Evolutionary conservation across 331 rosid genomes (phyloP), one percentile per base, ranked within the genome.

Genomic region (Rosa hybrid): DNA sequence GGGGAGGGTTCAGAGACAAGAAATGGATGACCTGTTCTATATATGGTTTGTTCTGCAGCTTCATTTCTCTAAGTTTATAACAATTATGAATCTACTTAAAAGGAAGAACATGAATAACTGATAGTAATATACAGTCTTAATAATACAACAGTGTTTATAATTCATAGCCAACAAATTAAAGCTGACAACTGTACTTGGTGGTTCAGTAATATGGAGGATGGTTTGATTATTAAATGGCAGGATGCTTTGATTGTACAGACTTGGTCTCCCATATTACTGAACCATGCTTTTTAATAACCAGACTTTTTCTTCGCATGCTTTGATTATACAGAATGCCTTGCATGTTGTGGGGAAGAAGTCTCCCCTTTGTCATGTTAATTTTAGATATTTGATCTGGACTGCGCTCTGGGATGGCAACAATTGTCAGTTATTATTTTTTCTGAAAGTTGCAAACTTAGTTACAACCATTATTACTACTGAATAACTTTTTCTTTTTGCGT

Each of bases 1-100:
- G 81, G 99, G 92, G 76, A 92, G 99, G 82, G 91, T 89, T 23
- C 99, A 95, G 89, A 91, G 81, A 83, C 97, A 93, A 88, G 98
- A 91, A 87, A 83, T 83, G 81, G 98, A 95, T 86, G 87, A 85
- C 83, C 85, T 92, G 77, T 83, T 86, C 83, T 95, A 95, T 86
- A 89, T 95, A 78, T 95, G 98, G 98, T 95, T 48, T 3, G 92
- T 86, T 82, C 79, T 60, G 13, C 77, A 25, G 38, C 12, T 76
- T 54, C 53, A 39, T 77, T 76, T 72, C 54, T 77, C 50, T 53
- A 34, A n/a, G 41, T 14, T 5, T 21, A 8, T 4, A 56, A 75
- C 41, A 4, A 68, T 20, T 42, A 18, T 41, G 27, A 20, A 42
- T 14, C 50, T 30, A 39, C 30, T n/a, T 39, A 7, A 56, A 59